phyloP scores from a whole-genome alignment of 2,329 filamentous ascomycete species.

The Colletotrichum higginsianum region DNA sequence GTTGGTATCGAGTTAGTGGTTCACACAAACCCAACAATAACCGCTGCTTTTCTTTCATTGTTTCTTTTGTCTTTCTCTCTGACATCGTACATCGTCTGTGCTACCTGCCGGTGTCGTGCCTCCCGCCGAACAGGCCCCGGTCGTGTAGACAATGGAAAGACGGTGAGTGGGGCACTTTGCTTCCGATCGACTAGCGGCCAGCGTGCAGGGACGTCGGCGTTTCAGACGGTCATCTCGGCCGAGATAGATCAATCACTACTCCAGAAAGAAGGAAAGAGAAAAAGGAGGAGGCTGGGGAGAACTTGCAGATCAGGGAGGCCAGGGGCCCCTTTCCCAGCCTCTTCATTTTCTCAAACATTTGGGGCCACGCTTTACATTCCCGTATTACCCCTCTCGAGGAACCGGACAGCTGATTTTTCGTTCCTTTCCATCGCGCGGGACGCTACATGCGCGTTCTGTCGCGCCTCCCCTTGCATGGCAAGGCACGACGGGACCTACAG shows the following conservation, averaged over 20 bases:
- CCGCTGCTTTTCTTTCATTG: not conserved
- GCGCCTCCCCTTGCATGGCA: constrained; percentile 11
- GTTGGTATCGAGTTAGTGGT: constrained; percentile 5
- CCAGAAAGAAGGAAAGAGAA: not conserved
- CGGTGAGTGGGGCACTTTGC: constrained; percentile 6
- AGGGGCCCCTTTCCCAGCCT: constrained; percentile 4
- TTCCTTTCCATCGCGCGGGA: not conserved
- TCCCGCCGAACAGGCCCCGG: constrained; percentile 1
- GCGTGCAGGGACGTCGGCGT: constrained; percentile 29
- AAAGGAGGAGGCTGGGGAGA: constrained; percentile 35
- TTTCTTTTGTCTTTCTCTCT: constrained; percentile 4
- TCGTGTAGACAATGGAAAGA: no score
- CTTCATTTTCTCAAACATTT: constrained; percentile 3
- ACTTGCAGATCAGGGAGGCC: not conserved
- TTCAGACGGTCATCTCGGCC: constrained; percentile 38
- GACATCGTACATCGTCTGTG: not conserved
- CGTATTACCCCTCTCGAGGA: not conserved
- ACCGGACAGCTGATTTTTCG: not conserved
- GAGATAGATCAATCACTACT: constrained; percentile 2
- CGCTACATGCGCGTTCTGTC: not conserved
- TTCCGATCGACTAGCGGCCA: constrained; percentile 25
- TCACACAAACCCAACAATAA: not conserved
- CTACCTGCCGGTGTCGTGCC: constrained; percentile 8
- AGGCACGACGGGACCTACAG: not conserved
- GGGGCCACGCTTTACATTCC: not conserved